Evolutionary conservation across 768 basidiomycete species (phyloP), one percentile per base, ranked within the genome.

Genomic region (Filobasidium floriforme): DNA sequence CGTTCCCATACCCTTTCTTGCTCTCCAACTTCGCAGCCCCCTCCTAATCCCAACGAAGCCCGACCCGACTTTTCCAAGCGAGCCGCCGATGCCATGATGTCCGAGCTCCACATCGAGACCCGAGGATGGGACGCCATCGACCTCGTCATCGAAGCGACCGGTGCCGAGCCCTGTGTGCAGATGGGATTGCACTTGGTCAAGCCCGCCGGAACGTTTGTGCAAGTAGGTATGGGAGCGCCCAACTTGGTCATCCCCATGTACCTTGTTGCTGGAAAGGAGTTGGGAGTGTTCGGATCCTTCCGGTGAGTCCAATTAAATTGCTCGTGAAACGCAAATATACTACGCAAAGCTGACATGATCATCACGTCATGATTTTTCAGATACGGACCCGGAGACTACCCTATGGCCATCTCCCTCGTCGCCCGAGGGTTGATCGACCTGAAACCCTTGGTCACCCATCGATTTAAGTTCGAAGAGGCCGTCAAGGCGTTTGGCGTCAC

Each of bases 141-240:
- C 79, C 81, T 96, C 40, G 88, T 94, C 66, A 81, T 96, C 55
- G 93, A 98, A 74, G 91, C 91, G 14, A 91, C 89, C 65, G 92
- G 93, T 32, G 92, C 93, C 2, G 91, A 94, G 77, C 87, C 87
- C 7, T 94, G 90, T 60, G 89, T 96, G 67, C 90, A 91, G 77
- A 92, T 89, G 52, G 90, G 85, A 14, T 80, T 92, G 69, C 84
- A 85, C 73, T 80, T 93, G 60, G 87, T 85, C 66, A 87, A 86
- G 80, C 80, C 83, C 41, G 90, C 90, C 63, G 79, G 79, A n/a
- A 79, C 71, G 10, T 72, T 67, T 63, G 73, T 77, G 12, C 75
- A 90, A 85, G 89, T 94, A 69, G 92, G 92, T 59, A 90, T 90
- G 86, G 93, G 92, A 19, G 82, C 83, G 55, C 83, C 89, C 7